Conservation (phyloP, 2,329 filamentous ascomycete genomes). For the Reticulascus tulasneorum region DNA sequence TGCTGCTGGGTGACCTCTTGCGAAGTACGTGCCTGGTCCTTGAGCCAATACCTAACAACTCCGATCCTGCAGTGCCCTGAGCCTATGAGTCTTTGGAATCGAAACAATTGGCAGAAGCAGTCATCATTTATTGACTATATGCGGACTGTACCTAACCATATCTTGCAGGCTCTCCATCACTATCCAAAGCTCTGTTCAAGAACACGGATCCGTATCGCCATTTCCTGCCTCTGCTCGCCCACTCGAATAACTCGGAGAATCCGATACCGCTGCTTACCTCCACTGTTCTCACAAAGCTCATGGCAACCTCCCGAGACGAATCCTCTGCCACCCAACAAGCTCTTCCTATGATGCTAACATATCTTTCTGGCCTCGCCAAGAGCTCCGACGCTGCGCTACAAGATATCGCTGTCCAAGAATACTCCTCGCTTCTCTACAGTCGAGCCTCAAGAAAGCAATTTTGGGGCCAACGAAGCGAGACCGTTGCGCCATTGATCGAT, state of each 20-base stretch:
- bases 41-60: background rate
- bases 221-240: slow-evolving; percentile 77
- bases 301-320: slow-evolving; percentile 63
- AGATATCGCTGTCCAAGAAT: slow-evolving; percentile 91
- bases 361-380: slow-evolving; percentile 79
- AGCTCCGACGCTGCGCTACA: slow-evolving; percentile 85
- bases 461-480: slow-evolving; percentile 87
- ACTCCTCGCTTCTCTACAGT: slow-evolving; percentile 78
- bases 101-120: no score
- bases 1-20: slow-evolving; percentile 81
- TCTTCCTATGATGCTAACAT: slow-evolving; percentile 77
- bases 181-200: slow-evolving; percentile 72
- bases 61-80: background rate
- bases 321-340: slow-evolving; percentile 66
- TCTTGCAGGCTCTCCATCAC: slow-evolving; percentile 67
- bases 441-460: slow-evolving; percentile 74
- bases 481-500: slow-evolving; percentile 73
- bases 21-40: slow-evolving; percentile 13
- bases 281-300: slow-evolving; percentile 76
- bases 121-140: slow-evolving; percentile 8
- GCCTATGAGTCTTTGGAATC: background rate
- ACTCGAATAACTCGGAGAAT: slow-evolving; percentile 70
- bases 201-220: slow-evolving; percentile 76
- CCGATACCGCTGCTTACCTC: slow-evolving; percentile 86
- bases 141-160: background rate